Percentiles rank a stretch among this genome's conserved stretches.
phyloP scores from a whole-genome alignment of 495 filamentous ascomycete genomes.

The Aspergillus olivimuriae region DNA sequence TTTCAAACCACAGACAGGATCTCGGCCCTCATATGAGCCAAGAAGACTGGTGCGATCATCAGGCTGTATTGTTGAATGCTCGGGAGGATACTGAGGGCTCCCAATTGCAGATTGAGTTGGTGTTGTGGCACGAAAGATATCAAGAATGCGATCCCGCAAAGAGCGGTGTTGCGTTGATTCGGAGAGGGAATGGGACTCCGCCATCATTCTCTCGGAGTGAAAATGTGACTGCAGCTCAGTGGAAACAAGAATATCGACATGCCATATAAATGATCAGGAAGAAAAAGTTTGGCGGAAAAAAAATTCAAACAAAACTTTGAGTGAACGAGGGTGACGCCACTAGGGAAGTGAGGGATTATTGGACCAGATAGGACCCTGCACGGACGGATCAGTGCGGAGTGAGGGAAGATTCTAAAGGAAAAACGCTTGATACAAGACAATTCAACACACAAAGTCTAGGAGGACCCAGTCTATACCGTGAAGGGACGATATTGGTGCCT shows the following conservation, averaged over 20 bases:
- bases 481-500: too few relatives aligned
- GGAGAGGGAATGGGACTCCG: conserved; percentile 21
- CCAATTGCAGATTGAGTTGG: conserved; percentile 2
- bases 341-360: too few relatives aligned
- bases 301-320: too few relatives aligned
- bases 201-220: conserved; percentile 15
- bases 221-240: neutral
- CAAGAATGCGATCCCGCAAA: conserved; percentile 30
- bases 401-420: too few relatives aligned
- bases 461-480: too few relatives aligned
- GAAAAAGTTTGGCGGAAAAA: too few relatives aligned
- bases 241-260: neutral
- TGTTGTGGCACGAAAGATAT: conserved; percentile 25
- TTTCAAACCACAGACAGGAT: conserved; percentile 34
- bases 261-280: too few relatives aligned
- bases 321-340: too few relatives aligned
- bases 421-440: too few relatives aligned
- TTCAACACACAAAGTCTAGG: too few relatives aligned
- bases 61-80: conserved; percentile 4
- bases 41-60: conserved; percentile 32
- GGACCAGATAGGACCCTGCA: too few relatives aligned
- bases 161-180: conserved; percentile 24
- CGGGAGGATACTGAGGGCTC: conserved; percentile 6
- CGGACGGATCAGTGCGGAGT: too few relatives aligned
- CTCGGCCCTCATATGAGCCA: conserved; percentile 30